phyloP scores from a whole-genome alignment of 306 rosid genomes.

The Casuarina cunninghamiana region DNA sequence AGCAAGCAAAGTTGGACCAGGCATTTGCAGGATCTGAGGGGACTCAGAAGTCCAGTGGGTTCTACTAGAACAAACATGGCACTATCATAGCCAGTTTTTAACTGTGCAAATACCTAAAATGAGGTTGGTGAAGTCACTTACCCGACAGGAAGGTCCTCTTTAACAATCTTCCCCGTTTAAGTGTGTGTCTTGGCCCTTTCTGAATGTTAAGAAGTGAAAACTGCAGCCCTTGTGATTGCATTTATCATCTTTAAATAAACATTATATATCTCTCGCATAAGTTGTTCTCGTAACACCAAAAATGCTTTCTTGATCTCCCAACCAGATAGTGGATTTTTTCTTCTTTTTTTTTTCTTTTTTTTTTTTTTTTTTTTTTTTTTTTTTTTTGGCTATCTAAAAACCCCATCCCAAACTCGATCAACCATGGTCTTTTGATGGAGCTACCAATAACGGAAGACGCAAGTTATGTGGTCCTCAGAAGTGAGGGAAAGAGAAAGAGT shows the following conservation, averaged over 20 bases:
- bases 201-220: conserved; percentile 17
- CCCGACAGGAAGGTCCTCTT: conserved; percentile 37
- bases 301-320: too few relatives aligned
- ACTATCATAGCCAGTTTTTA: conserved; percentile 28
- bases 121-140: conserved; percentile 49
- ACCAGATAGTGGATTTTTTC: too few relatives aligned
- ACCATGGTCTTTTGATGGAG: neutral
- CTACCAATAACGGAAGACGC: neutral
- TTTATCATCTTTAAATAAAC: conserved; percentile 30
- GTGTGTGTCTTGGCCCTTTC: conserved; percentile 21
- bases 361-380: too few relatives aligned
- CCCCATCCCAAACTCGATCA: neutral
- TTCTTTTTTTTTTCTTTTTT: too few relatives aligned
- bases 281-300: too few relatives aligned
- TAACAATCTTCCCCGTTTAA: conserved; percentile 36
- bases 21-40: conserved; percentile 43
- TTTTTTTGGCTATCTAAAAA: neutral
- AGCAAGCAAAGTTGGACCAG: conserved; percentile 64
- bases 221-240: conserved; percentile 41
- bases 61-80: conserved; percentile 46
- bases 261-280: too few relatives aligned
- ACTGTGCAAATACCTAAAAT: conserved; percentile 37
- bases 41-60: conserved; percentile 57
- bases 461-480: neutral
- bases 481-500: neutral